Percentiles rank a stretch among this genome's conserved stretches.
Evolutionary conservation across 306 rosid genomes (phyloP).

Genomic region (Quercus aquifolioides): DNA sequence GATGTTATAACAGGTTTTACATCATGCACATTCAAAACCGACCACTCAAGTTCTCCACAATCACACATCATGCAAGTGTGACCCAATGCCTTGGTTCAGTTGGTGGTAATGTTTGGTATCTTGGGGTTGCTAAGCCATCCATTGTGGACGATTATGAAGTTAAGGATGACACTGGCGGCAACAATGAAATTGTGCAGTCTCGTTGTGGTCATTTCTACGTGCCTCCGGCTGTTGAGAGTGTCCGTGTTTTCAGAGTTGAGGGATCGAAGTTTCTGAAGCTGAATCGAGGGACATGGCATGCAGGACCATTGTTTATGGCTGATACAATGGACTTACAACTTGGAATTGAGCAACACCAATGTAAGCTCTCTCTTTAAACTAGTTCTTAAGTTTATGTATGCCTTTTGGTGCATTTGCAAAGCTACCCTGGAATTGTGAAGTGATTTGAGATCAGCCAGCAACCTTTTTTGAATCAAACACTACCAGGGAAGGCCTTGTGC

Average conservation of each 20-base stretch:
- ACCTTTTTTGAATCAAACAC: neutral
- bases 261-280: conserved; percentile 82
- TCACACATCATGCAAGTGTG: conserved; percentile 82
- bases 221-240: conserved; percentile 62
- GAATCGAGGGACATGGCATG: conserved; percentile 88
- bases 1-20: conserved; percentile 46
- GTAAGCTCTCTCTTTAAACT: conserved; percentile 31
- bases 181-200: conserved; percentile 28
- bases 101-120: conserved; percentile 76
- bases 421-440: neutral
- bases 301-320: conserved; percentile 76
- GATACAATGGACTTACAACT: conserved; percentile 61
- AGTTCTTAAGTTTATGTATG: neutral
- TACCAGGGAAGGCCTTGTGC: neutral
- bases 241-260: conserved; percentile 58
- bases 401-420: conserved; percentile 13
- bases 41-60: conserved; percentile 45
- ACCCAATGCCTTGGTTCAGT: conserved; percentile 89
- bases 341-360: conserved; percentile 67
- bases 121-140: conserved; percentile 82
- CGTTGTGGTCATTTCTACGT: conserved; percentile 50
- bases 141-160: conserved; percentile 40
- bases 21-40: conserved; percentile 63
- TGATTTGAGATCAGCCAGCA: neutral
- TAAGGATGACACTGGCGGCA: conserved; percentile 20